A percentile compares a stretch with the other conserved stretches of the same genome.
These are phyloP conservation scores for Triticum turgidum DNA, from an alignment of 176 grass and related monocot genomes.

Conservation along the genomic window DNA sequence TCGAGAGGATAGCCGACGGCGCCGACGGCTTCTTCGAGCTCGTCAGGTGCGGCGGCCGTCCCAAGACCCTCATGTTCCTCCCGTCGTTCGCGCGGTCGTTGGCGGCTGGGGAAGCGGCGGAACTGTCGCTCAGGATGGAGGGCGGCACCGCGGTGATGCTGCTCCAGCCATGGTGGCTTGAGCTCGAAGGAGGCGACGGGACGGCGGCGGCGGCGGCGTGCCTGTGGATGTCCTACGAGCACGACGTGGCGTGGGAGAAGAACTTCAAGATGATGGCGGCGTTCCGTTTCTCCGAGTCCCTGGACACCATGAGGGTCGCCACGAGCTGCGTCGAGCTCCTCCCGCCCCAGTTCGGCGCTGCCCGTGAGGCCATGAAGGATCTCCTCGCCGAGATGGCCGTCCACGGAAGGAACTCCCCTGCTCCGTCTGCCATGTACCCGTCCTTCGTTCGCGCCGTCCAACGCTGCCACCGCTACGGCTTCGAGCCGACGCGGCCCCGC, in stretches of 20 bases:
- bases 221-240: slow-evolving; percentile 17
- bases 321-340: not conserved
- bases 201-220: not conserved
- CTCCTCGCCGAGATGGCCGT: not conserved
- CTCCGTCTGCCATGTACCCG: not conserved
- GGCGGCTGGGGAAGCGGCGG: not conserved
- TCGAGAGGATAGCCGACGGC: not conserved
- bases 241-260: slow-evolving; percentile 1
- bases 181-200: not conserved
- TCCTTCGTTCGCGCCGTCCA: not conserved
- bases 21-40: slow-evolving; percentile 4
- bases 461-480: not conserved
- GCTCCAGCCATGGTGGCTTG: slow-evolving; percentile 2
- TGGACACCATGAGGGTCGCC: not conserved
- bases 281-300: not conserved
- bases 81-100: not conserved
- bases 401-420: not conserved
- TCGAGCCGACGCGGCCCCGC: not conserved
- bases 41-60: not conserved
- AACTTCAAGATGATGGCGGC: not conserved
- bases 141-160: not conserved
- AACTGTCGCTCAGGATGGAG: not conserved
- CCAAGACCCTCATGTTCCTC: not conserved
- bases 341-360: not conserved
- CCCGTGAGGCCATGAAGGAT: not conserved